Conservation (phyloP, 2,329 filamentous ascomycete species). For the Thermomyces lanuginosus region DNA sequence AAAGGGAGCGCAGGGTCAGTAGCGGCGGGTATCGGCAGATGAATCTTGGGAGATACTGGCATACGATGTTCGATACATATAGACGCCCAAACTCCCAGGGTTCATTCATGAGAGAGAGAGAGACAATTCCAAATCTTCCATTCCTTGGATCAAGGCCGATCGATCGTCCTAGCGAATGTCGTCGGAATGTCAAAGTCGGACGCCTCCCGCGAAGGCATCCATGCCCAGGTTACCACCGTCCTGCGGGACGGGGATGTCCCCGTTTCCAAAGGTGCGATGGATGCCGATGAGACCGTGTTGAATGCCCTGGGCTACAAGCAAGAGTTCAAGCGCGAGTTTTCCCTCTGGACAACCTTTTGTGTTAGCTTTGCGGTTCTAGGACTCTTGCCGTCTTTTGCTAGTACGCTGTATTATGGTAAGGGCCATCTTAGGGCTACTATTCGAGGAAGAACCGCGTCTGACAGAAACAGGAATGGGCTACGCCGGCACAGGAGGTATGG, state of each 20-base stretch:
- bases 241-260: slow-evolving; percentile 23
- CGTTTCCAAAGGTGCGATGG: slow-evolving; percentile 19
- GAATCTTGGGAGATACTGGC: too few relatives aligned
- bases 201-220: slow-evolving; percentile 10
- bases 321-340: slow-evolving; percentile 55
- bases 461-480: slow-evolving; percentile 36
- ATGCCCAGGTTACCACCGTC: slow-evolving; percentile 22
- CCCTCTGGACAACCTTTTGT: slow-evolving; percentile 57
- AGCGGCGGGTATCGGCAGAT: too few relatives aligned
- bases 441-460: too few relatives aligned
- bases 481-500: slow-evolving; percentile 47
- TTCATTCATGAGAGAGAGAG: too few relatives aligned
- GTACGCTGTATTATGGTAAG: slow-evolving; percentile 55
- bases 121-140: not conserved
- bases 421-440: too few relatives aligned
- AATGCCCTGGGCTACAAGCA: slow-evolving; percentile 37
- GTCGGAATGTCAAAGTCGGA: slow-evolving; percentile 6
- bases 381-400: slow-evolving; percentile 53
- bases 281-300: slow-evolving; percentile 27
- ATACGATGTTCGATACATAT: too few relatives aligned
- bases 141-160: too few relatives aligned
- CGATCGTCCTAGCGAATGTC: too few relatives aligned
- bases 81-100: too few relatives aligned
- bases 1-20: too few relatives aligned
- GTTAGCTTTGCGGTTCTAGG: slow-evolving; percentile 59